Evolutionary conservation across 176 grass and related monocot genomes (phyloP).

Genomic region (Oryza coarctata): DNA sequence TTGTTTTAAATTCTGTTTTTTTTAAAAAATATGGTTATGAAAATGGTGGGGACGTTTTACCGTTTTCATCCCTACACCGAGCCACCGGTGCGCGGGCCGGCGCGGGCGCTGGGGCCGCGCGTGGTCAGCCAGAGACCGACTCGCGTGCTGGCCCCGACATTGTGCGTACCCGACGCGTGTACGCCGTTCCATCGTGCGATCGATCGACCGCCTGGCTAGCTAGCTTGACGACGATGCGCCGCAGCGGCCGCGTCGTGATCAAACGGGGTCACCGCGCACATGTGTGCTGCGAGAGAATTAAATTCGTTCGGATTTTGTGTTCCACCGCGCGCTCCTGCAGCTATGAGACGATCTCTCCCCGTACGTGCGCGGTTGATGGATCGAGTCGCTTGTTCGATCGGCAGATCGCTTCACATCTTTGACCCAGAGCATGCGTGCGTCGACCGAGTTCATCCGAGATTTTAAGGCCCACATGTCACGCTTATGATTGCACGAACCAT

Average conservation of each 20-base stretch:
- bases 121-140: background rate
- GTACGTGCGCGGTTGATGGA: background rate
- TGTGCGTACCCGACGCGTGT: background rate
- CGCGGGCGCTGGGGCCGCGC: background rate
- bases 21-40: too few relatives aligned
- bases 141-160: background rate
- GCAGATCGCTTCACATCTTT: slow-evolving; percentile 40
- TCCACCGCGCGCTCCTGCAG: background rate
- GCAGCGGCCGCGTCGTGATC: slow-evolving; percentile 25
- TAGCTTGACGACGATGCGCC: background rate
- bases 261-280: background rate
- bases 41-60: too few relatives aligned
- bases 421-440: slow-evolving; percentile 43
- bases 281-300: background rate
- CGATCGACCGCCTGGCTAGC: too few relatives aligned
- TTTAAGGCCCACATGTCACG: background rate
- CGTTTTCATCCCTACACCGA: too few relatives aligned
- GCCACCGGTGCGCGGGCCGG: background rate
- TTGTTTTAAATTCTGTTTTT: too few relatives aligned
- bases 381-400: slow-evolving; percentile 24
- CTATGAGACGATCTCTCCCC: background rate
- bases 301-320: background rate
- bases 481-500: background rate
- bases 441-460: background rate
- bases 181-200: background rate